Base-by-base conservation (phyloP, 2,329 filamentous ascomycete species). In the Fonsecaea pedrosoi region DNA sequence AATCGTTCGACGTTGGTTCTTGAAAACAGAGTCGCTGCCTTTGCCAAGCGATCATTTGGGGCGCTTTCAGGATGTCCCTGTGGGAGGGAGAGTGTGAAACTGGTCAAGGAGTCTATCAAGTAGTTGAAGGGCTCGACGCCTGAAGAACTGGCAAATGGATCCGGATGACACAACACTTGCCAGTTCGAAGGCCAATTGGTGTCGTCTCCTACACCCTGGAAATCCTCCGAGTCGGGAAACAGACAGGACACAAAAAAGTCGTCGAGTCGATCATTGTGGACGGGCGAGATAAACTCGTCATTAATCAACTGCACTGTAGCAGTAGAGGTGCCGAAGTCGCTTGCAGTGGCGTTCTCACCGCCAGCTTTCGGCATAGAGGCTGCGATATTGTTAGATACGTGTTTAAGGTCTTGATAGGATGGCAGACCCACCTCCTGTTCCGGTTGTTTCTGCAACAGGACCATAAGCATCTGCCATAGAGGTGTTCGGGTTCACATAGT, bases 401-500 rank as follows among this genome's bases (percentile, higher is more conserved):
- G 12, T n/a, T 12, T 10, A 9, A 18, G 3, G 7, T 10, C 45
- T 25, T 6, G 1, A 1, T 32, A 48, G n/a, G 9, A 25, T 50
- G 15, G 32, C 5, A 15, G 45, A 54, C 59, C 54, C 59, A 54
- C 59, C 25, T 13, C 37, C 37, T 55, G 21, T n/a, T 12, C 13
- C 37, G 37, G 18, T 40, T 34, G 48, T 48, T 32, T 63, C 54
- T 21, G 54, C 25, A 1, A 48, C 54, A 6, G 34, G 53, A 25
- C 54, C 38, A 35, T 25, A 63, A 7, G 60, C 38, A 13, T 57
- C 60, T 25, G 38, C 53, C 54, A 63, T 57, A 13, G 37, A 48
- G 25, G 60, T 63, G 15, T 30, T 63, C n/a, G 60, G 60, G 25
- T 63, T 50, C 21, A 57, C 50, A 48, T 57, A 63, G 40, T 63